Percentiles rank a stretch among this genome's conserved stretches.
These are phyloP conservation scores for Chlamydomonas sphaeroides DNA, from an alignment of 139 green algal species.

Conservation along the genomic window DNA sequence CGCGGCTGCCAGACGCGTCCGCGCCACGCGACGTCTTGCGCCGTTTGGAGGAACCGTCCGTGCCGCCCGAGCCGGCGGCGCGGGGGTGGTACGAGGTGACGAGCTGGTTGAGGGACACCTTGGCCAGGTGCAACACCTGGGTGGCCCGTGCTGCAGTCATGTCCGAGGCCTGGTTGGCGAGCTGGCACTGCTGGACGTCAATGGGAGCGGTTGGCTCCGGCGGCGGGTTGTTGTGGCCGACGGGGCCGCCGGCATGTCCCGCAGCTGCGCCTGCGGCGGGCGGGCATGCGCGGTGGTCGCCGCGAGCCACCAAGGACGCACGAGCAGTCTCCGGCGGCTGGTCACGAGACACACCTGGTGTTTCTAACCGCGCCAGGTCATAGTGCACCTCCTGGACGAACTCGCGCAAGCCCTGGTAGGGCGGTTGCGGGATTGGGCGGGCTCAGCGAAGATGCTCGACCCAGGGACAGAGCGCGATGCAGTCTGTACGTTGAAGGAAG, in stretches of 20 bases:
- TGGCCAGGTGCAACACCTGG: conserved; percentile 16
- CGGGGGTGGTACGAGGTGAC: conserved; percentile 16
- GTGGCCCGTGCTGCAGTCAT: not conserved
- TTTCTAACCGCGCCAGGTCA: too few species aligned
- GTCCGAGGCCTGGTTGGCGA: not conserved
- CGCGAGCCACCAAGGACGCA: too few species aligned
- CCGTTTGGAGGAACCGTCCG: conserved; percentile 23
- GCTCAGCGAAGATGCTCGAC: too few species aligned
- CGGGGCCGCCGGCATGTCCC: too few species aligned
- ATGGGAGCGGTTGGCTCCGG: not conserved
- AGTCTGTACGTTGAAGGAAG: too few species aligned
- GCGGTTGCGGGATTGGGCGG: too few species aligned
- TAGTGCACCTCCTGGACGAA: conserved; percentile 21
- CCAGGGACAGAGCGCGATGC: too few species aligned
- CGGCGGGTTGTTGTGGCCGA: conserved; percentile 33
- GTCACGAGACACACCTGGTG: too few species aligned
- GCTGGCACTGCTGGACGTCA: conserved; percentile 22
- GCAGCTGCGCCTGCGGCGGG: too few species aligned
- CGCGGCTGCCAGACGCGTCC: conserved; percentile 1
- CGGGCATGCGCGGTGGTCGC: too few species aligned
- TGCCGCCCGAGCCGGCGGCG: not conserved
- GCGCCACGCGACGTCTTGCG: conserved; percentile 36
- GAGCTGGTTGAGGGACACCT: conserved; percentile 10
- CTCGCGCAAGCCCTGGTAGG: conserved; percentile 23
- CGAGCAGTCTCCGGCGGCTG: too few species aligned